These are phyloP conservation scores for Coemansia sp. DNA, from an alignment of 192 early-diverging fungal genomes.

Conservation along the genomic window DNA sequence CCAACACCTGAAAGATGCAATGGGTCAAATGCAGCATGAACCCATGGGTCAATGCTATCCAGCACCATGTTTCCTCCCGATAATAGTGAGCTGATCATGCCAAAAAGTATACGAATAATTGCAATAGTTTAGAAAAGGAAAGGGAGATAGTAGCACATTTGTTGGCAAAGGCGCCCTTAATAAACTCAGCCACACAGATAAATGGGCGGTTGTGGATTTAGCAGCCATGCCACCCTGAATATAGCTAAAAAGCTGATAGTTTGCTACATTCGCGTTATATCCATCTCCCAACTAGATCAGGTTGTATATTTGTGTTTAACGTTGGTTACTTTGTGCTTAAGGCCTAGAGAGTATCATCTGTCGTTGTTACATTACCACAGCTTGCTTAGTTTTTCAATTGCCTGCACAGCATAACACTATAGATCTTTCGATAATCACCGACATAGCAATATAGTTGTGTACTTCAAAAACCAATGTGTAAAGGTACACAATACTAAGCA, in stretches of 20 bases:
- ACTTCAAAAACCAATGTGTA: no score
- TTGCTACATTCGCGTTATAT: slow-evolving; percentile 43
- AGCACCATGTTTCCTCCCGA: background rate
- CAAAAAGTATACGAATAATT: background rate
- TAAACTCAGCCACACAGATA: background rate
- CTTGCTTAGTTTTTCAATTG: no score
- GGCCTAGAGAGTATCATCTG: no score
- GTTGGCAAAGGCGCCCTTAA: no score
- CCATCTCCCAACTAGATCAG: no score
- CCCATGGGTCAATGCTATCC: slow-evolving; percentile 6
- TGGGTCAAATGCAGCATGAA: slow-evolving; percentile 38
- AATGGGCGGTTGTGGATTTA: slow-evolving; percentile 64
- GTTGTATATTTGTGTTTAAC: no score
- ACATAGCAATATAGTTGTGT: no score
- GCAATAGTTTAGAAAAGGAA: background rate
- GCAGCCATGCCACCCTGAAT: slow-evolving; percentile 83
- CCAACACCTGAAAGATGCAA: slow-evolving; percentile 12
- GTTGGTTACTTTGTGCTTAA: no score
- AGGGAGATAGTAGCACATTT: background rate
- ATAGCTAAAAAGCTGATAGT: slow-evolving; percentile 81
- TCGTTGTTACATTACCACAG: no score
- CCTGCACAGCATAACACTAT: no score
- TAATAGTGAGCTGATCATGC: background rate
- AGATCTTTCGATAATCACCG: no score
- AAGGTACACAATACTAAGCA: slow-evolving; percentile 51